Base-by-base conservation (phyloP, 2,329 filamentous ascomycete genomes). In the Colletotrichum caudatum region DNA sequence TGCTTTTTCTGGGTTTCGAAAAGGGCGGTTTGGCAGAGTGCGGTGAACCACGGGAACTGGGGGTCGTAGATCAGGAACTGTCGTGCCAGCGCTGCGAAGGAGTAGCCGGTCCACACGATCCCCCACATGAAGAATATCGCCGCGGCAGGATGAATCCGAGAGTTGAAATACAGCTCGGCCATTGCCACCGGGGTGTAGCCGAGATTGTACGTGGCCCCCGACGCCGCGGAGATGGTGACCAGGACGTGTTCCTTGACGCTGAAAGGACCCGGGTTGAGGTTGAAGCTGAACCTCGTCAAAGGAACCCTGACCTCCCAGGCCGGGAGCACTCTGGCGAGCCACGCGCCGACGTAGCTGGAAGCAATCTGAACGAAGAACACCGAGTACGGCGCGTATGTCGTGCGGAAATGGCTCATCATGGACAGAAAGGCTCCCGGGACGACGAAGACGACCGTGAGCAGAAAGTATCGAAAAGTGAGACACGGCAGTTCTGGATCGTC, bases 111-210 rank as follows among this genome's bases (percentile, higher is more conserved):
- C 80, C 85, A 89, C 0, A 89, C 87, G 20, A 71, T 88, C 0
- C 84, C 81, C 81, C 85, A 84, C 88, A 90, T 90, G 79, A 90
- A 90, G 76, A 89, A 87, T 41, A 89, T 84, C 1, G 84, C 85
- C 8, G 89, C 85, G 0, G 83, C 86, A 0, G 87, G 83, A 60
- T 89, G 81, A 60, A 91, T 82, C 37, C 77, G 80, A 58, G 85
- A 80, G 53, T 84, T 83, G 76, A 89, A 90, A 79, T 87, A 90
- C 4, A 90, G 79, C 76, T 89, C 86, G 1, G 87, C 84, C 69
- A 90, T 83, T 0, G 76, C 64, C 12, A 69, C 65, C 0, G 69
- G 69, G 18, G 69, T 71, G 53, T 68, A 71, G 23, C 69, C 69
- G 7, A 71, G n/a, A 73, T 88, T 87, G 68, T 86, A 85, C 0